Evolutionary conservation across 75 land plant species (phyloP), one percentile per base, ranked within the genome.

Genomic region (Isoetes taiwanensis): DNA sequence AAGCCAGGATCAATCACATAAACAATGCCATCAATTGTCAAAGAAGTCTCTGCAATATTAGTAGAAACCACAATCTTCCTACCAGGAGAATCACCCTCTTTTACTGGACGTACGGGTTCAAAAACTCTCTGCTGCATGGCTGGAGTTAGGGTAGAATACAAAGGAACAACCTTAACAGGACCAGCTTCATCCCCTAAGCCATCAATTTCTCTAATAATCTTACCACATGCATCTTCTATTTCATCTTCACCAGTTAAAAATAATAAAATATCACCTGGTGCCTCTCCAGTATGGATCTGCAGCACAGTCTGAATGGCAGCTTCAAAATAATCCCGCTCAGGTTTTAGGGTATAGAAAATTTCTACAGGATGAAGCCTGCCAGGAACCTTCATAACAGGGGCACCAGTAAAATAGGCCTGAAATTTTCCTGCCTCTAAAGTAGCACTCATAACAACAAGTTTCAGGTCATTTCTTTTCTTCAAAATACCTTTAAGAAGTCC

Each of bases 81-180:
- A 0, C 68, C 69, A 2, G 48, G 67, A 62, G n/a, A n/a, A n/a
- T n/a, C n/a, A n/a, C n/a, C n/a, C n/a, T n/a, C n/a, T n/a, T n/a
- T n/a, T n/a, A n/a, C n/a, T n/a, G 66, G 40, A 62, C 41, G 67
- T 16, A 69, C 70, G 12, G 69, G 41, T 25, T 64, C 70, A 43
- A 67, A 67, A 52, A 67, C 37, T 6, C 21, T 41, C 6, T 43
- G 54, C 58, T 67, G 70, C 70, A 67, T 50, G 32, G 52, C 30
- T 2, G 69, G 70, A 0, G 70, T 68, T 25, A 64, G 70, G 11
- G 70, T 40, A 66, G 70, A 64, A 52, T 64, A 64, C 40, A 64
- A 30, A 52, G 70, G 70, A 31, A 64, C 68, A 43, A 64, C 70
- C 35, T 61, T 64, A 30, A 64, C 1, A 61, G 67, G 66, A 2